Evolutionary conservation across 2,329 filamentous ascomycete genomes (phyloP).

Genomic region (Cytospora mali): DNA sequence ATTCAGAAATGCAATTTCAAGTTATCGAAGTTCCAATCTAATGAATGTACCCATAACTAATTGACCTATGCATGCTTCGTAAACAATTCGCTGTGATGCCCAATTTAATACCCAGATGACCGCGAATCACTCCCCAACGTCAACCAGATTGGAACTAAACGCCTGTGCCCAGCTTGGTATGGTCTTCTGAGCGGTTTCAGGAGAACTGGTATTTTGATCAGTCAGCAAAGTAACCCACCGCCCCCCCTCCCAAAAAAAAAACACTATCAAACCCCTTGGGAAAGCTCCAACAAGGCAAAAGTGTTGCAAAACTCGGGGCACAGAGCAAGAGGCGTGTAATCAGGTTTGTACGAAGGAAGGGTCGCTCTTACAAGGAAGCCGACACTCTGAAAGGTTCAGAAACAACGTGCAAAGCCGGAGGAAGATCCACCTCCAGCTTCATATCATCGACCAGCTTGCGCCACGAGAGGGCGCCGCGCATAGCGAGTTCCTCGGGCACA

Average conservation of each 20-base stretch:
- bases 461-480: constrained; percentile 53
- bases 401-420: not conserved
- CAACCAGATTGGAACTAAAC: constrained; percentile 4
- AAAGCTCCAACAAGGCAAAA: too few species aligned
- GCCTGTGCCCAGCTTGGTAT: constrained; percentile 37
- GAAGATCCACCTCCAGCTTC: constrained; percentile 32
- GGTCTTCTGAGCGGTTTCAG: constrained; percentile 32
- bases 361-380: not conserved
- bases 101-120: not conserved
- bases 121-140: not conserved
- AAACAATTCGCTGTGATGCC: not conserved
- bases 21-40: not conserved
- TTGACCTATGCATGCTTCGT: not conserved
- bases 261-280: too few species aligned
- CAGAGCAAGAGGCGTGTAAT: not conserved
- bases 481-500: constrained; percentile 55
- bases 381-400: not conserved
- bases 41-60: not conserved
- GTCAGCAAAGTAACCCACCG: too few species aligned
- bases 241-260: too few species aligned
- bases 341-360: not conserved
- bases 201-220: not conserved
- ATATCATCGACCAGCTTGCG: constrained; percentile 47
- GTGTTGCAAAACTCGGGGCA: too few species aligned
- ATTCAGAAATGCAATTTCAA: too few species aligned